These are phyloP conservation scores for Diaporthe nobilis DNA, from an alignment of 2,329 filamentous ascomycete species.

Conservation along the genomic window DNA sequence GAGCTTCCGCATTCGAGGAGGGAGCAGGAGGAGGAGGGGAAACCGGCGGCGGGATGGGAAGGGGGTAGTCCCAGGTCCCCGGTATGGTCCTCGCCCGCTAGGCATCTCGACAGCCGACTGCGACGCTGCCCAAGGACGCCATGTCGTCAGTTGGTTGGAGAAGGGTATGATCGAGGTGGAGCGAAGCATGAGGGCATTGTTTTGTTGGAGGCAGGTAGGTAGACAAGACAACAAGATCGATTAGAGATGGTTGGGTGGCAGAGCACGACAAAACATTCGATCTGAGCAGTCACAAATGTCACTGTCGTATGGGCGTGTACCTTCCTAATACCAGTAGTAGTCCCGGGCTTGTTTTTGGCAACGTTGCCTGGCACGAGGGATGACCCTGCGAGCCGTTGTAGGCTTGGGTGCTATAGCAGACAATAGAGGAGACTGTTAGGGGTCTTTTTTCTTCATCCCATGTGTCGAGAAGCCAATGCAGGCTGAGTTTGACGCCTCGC, in stretches of 20 bases:
- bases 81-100: slow-evolving; percentile 8
- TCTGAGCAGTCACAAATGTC: slow-evolving; percentile 13
- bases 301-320: neutral
- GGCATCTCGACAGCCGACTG: slow-evolving; percentile 7
- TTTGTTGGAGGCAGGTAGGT: neutral
- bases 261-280: neutral
- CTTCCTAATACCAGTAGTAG: slow-evolving; percentile 14
- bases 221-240: neutral
- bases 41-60: neutral
- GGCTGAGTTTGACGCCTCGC: slow-evolving; percentile 19
- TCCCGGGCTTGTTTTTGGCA: neutral
- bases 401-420: neutral
- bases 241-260: slow-evolving; percentile 1
- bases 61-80: neutral
- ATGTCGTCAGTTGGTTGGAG: neutral
- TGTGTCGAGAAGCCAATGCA: neutral
- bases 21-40: neutral
- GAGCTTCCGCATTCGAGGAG: neutral
- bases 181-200: neutral
- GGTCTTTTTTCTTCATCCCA: neutral
- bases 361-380: neutral
- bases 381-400: slow-evolving; percentile 15
- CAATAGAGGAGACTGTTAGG: neutral
- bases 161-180: slow-evolving; percentile 8
- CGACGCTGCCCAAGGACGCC: neutral